These are phyloP conservation scores for Hondaea fermentalgiana DNA, from an alignment of 108 stramenopile genomes.

Conservation along the genomic window DNA sequence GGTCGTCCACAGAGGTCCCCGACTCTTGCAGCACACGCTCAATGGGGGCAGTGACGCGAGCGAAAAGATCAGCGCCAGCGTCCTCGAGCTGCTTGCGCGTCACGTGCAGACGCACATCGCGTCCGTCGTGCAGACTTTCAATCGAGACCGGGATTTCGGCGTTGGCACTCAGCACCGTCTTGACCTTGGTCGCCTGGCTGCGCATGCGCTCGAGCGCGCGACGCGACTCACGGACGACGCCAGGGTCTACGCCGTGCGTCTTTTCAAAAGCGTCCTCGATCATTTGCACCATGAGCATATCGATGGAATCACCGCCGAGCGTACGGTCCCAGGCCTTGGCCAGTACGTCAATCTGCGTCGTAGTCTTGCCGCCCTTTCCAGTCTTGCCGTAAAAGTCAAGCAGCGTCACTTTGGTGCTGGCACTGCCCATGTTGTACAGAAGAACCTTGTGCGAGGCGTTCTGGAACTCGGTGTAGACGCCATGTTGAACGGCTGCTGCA, in stretches of 20 bases:
- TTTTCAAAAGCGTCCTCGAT: constrained; percentile 87
- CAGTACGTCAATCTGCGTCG: constrained; percentile 82
- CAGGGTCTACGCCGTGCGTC: constrained; percentile 57
- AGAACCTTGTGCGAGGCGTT: constrained; percentile 68
- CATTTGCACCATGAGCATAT: constrained; percentile 75
- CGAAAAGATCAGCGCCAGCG: constrained; percentile 67
- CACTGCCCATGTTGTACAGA: constrained; percentile 97
- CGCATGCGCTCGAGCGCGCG: constrained; percentile 91
- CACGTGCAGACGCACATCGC: constrained; percentile 68
- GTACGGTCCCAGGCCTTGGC: constrained; percentile 87
- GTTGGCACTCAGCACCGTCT: constrained; percentile 94
- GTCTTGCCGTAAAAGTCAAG: constrained; percentile 67
- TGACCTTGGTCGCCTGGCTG: constrained; percentile 86
- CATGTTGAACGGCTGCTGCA: constrained; percentile 91
- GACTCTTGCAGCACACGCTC: constrained; percentile 41
- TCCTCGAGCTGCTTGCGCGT: constrained; percentile 77
- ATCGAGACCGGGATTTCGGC: constrained; percentile 84
- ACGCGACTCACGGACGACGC: constrained; percentile 67
- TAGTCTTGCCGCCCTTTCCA: constrained; percentile 63
- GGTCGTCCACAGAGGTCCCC: constrained; percentile 70
- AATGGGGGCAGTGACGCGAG: constrained; percentile 68
- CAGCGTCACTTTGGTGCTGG: constrained; percentile 71
- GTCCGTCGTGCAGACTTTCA: constrained; percentile 81
- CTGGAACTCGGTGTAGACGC: constrained; percentile 74
- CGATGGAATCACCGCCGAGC: constrained; percentile 76